Evolutionary conservation across 2,329 filamentous ascomycete species (phyloP), one percentile per base, ranked within the genome.

Genomic region (Curvularia spicifera): DNA sequence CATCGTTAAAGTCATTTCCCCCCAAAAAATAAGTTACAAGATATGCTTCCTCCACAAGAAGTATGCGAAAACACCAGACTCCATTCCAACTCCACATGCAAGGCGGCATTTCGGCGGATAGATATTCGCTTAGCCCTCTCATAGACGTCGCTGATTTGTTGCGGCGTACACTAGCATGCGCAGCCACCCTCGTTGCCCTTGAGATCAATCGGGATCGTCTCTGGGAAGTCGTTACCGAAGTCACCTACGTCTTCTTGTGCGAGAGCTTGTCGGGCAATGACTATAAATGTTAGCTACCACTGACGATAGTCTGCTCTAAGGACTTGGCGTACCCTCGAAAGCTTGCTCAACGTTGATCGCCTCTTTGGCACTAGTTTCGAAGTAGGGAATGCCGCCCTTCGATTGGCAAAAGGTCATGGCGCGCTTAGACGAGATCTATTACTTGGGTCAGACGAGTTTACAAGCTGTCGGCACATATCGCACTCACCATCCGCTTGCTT

Each of bases 301-400:
- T 44, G 13, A 12, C 43, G 9, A 28, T 15, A n/a, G 13, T 37
- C 20, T 29, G 20, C 9, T 15, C 15, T 20, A 7, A 8, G 28
- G 15, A 26, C 15, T 8, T 29, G 13, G 44, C 74, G 67, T 74
- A 86, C 85, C 84, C 75, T 87, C 85, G 67, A 91, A 91, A 45
- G 89, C 89, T 75, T 91, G 93, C 80, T 99, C 95, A 43, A 99
- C 95, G 75, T 99, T 99, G 80, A 97, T 90, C 60, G 94, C 95
- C 79, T 99, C 95, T 83, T 99, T 99, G 60, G 95, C 95, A 79
- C 93, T 97, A 18, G 95, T 99, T 86, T 99, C 95, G 74, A 99
- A 99, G 80, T 99, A 99, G 18, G 95, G 95, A 66, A 99, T 97
- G 59, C 92, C 92, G 47, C 94, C 94, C 81, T 98, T 97, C 56